Conservation (phyloP, 306 rosid genomes). For the Quercus gilva region DNA sequence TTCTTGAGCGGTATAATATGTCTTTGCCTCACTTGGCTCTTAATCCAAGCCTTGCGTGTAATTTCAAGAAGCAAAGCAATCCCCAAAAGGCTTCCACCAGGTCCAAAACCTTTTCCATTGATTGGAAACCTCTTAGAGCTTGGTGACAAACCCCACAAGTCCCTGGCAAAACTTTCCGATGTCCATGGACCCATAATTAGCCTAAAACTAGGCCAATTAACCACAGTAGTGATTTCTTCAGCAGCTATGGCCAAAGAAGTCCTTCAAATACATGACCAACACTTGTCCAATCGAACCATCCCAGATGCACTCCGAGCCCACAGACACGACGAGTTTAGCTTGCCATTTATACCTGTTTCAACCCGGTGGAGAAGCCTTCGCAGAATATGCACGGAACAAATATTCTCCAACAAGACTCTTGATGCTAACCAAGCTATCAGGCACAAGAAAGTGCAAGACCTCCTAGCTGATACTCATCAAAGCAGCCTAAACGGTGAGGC, state of each 20-base stretch:
- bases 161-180: conserved; percentile 34
- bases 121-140: conserved; percentile 16
- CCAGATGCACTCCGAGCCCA: conserved; percentile 23
- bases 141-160: conserved; percentile 48
- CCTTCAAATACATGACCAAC: conserved; percentile 46
- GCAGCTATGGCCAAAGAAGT: neutral
- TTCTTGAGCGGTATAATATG: too few relatives aligned
- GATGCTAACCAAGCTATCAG: too few relatives aligned
- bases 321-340: conserved; percentile 22
- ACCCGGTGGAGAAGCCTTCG: conserved; percentile 41
- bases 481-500: too few relatives aligned
- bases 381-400: neutral
- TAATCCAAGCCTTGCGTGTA: too few relatives aligned
- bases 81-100: too few relatives aligned
- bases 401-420: neutral
- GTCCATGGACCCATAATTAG: conserved; percentile 43
- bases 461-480: too few relatives aligned
- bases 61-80: too few relatives aligned
- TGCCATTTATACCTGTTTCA: conserved; percentile 32
- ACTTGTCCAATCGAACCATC: conserved; percentile 32
- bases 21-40: too few relatives aligned
- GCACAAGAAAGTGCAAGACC: too few relatives aligned
- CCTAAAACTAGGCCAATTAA: conserved; percentile 17
- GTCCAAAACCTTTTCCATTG: too few relatives aligned
- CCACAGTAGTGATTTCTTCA: conserved; percentile 46